phyloP scores from a whole-genome alignment of 306 rosid species.

The Inga leiocalycina region DNA sequence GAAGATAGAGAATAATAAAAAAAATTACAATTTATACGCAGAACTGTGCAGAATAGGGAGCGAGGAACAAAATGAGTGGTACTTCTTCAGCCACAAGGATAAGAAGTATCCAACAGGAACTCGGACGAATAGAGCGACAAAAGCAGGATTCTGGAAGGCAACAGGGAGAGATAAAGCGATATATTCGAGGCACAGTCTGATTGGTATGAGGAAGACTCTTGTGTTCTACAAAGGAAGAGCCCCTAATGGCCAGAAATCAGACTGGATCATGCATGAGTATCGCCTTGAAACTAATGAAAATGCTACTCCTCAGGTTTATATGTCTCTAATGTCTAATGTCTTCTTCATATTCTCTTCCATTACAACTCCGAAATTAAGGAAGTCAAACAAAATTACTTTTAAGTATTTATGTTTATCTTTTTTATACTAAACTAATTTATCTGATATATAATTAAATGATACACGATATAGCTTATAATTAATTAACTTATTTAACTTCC shows the following conservation, averaged over 20 bases:
- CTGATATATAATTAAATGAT: too few relatives aligned
- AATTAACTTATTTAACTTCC: too few relatives aligned
- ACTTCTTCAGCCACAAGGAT: slow-evolving; percentile 93
- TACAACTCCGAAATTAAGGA: too few relatives aligned
- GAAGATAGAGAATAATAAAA: neutral
- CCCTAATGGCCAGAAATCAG: slow-evolving; percentile 87
- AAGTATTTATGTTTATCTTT: too few relatives aligned
- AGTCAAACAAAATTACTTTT: too few relatives aligned
- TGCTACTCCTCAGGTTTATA: slow-evolving; percentile 69
- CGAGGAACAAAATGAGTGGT: slow-evolving; percentile 84
- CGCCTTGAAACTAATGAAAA: slow-evolving; percentile 78
- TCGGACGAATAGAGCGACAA: slow-evolving; percentile 87
- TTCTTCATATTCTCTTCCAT: neutral
- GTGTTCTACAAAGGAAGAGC: slow-evolving; percentile 93
- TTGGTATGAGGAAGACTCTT: slow-evolving; percentile 91
- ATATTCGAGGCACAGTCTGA: slow-evolving; percentile 51
- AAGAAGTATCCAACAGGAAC: slow-evolving; percentile 92
- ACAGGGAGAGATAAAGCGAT: slow-evolving; percentile 92
- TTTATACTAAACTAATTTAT: too few relatives aligned
- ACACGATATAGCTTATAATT: too few relatives aligned
- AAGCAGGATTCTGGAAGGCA: slow-evolving; percentile 97
- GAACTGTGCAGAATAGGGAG: slow-evolving; percentile 78
- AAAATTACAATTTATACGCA: neutral
- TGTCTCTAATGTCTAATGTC: neutral
- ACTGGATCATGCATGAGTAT: slow-evolving; percentile 98